Base-by-base conservation (phyloP, 495 filamentous ascomycete species). In the Corynascus novoguineensis region DNA sequence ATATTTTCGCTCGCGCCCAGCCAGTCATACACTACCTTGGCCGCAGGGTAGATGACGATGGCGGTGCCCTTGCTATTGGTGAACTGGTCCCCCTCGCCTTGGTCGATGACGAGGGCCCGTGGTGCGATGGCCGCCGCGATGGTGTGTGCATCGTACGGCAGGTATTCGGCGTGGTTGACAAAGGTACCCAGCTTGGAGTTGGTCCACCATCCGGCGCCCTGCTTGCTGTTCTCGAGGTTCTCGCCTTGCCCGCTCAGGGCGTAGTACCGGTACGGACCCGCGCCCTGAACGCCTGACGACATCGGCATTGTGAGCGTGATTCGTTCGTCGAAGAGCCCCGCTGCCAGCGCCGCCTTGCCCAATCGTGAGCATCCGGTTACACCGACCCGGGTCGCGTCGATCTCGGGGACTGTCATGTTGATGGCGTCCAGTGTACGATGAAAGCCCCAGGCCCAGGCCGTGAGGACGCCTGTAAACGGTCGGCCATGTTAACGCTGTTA, bases 271-370 rank as follows among this genome's bases (percentile, higher is more conserved):
- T 81, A 81, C 22, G 77, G 78, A 0, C 78, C 78, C 9, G 75
- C 57, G 5, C 78, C 77, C 60, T 81, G 78, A 9, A 80, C 73
- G 4, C 78, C 78, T 37, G 74, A 73, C 60, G 75, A 77, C 78
- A 80, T 79, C 34, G 78, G 75, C 77, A 80, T 80, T 32, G 78
- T 81, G 10, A 81, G 53, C 5, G 78, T 77, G 64, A 81, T 80
- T 40, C 77, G 74, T 28, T 55, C 66, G 67, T 81, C 78, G 35
- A 81, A 73, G 5, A 81, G 70, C 0, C 78, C 75, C 12, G 77
- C 75, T 2, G 76, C 78, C 0, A 81, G 71, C 11, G 78, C 78
- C 3, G 71, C 77, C 55, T 81, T 80, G 29, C 77, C 78, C 0
- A 80, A 71, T 0, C 76, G 76, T 10, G 76, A 80, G 59, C 77